Evolutionary conservation across 1,139 yeast species (phyloP), one percentile per base, ranked within the genome.

Genomic region (Pichia sp.): DNA sequence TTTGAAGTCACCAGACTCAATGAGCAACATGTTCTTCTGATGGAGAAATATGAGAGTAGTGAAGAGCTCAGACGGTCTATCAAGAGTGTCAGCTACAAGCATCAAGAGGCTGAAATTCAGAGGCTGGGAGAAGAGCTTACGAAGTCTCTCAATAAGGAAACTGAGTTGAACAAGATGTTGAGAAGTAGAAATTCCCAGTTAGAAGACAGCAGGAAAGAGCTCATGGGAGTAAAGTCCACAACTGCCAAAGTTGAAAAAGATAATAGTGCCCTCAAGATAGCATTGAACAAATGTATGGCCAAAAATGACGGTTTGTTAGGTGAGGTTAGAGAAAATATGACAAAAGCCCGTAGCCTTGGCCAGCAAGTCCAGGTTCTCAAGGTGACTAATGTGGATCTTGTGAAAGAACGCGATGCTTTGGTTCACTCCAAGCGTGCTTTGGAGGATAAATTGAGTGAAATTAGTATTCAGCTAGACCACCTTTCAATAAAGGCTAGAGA

Each of bases 161-260:
- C 85, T 1, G 74, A 72, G 23, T 58, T 82, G 37, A 74, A 77
- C 39, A 81, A 78, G 49, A 80, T 76, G 37, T 67, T 78, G 46
- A 77, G 81, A 38, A 72, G 73, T 32, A 58, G 78, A 26, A 74
- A 72, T 32, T 69, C 77, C 46, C 82, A 80, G 42, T 60, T 76
- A 36, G 87, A 82, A 44, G 72, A 74, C 6, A 58, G 76, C 42
- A 56, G 59, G 27, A 59, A 63, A 19, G 72, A 67, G 39, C 67
- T 68, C 37, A 59, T 66, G 7, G 68, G 72, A 14, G 62, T 74
- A 27, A 78, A 76, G 35, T 61, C 65, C 23, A 78, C 77, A 40
- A 64, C 73, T 33, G 67, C 64, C 19, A 73, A 71, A 22, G 55
- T 74, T 33, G 51, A 67, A 8, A 67, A 65, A 29, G 77, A 74